Conservation (phyloP, 2,329 filamentous ascomycete genomes). For the Nemania sp. region DNA sequence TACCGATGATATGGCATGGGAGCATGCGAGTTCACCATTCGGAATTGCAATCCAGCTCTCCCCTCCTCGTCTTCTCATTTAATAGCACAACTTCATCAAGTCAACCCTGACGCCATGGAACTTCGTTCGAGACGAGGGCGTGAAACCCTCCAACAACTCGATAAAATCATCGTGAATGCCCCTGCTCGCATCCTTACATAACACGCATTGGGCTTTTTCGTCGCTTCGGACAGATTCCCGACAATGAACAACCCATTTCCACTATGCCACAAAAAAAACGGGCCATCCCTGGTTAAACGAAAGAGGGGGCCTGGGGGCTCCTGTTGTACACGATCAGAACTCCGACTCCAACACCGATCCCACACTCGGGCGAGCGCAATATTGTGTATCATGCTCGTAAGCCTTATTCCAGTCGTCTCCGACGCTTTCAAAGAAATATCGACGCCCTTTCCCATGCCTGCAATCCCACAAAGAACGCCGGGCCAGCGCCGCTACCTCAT, state of each 20-base stretch:
- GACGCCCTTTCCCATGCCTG: neutral
- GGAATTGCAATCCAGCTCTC: neutral
- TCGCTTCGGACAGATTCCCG: neutral
- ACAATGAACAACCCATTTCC: neutral
- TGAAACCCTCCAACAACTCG: slow-evolving; percentile 16
- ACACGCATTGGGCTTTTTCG: neutral
- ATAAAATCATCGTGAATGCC: slow-evolving; percentile 29
- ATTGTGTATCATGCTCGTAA: neutral
- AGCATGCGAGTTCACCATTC: slow-evolving; percentile 4
- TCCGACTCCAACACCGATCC: slow-evolving; percentile 9
- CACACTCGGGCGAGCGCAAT: neutral
- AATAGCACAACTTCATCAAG: slow-evolving; percentile 6
- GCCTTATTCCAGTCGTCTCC: neutral
- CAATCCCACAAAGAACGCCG: neutral
- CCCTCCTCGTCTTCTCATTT: neutral
- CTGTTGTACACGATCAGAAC: slow-evolving; percentile 13
- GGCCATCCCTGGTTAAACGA: neutral
- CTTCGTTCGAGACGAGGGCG: neutral
- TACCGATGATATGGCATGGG: neutral
- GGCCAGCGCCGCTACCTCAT: slow-evolving; percentile 43
- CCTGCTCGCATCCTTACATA: slow-evolving; percentile 8
- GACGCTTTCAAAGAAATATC: no score
- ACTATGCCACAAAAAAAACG: neutral
- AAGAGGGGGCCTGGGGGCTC: slow-evolving; percentile 5
- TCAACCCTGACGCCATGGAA: slow-evolving; percentile 22